These are phyloP conservation scores for Metarhizium humberi DNA, from an alignment of 2,329 filamentous ascomycete genomes.

Conservation along the genomic window DNA sequence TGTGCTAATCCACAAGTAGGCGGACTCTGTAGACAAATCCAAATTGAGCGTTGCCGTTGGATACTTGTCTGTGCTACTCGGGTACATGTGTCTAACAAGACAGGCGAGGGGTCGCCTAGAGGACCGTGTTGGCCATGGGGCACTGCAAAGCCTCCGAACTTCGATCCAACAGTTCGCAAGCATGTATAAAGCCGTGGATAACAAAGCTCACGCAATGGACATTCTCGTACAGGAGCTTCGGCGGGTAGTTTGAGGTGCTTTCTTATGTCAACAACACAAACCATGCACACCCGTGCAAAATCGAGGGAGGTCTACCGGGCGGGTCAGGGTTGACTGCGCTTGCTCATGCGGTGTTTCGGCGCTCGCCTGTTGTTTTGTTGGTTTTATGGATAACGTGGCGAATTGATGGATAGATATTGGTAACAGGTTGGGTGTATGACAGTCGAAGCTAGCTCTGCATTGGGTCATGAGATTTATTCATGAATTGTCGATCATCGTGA, in stretches of 20 bases:
- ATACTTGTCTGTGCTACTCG: slow-evolving; percentile 76
- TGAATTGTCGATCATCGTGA: neutral
- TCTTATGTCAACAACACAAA: neutral
- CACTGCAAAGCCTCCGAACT: slow-evolving; percentile 34
- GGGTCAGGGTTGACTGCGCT: too few relatives aligned
- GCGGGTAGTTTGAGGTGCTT: neutral
- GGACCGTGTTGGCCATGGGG: slow-evolving; percentile 31
- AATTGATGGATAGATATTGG: neutral
- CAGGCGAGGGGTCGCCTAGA: slow-evolving; percentile 35
- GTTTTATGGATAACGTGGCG: neutral
- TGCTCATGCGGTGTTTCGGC: neutral
- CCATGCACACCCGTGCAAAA: neutral
- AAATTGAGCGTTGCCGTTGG: slow-evolving; percentile 76
- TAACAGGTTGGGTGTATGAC: neutral
- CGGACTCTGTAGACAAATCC: slow-evolving; percentile 63
- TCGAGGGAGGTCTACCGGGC: neutral
- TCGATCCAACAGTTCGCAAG: slow-evolving; percentile 47
- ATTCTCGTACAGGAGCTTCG: slow-evolving; percentile 27
- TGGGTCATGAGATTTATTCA: neutral
- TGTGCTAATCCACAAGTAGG: slow-evolving; percentile 30
- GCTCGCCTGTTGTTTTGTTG: neutral
- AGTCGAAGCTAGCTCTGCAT: neutral
- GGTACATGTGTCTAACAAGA: slow-evolving; percentile 60
- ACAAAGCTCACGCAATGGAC: slow-evolving; percentile 29
- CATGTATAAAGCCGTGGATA: slow-evolving; percentile 41